Evolutionary conservation across 805 yeast genomes (phyloP), one percentile per base, ranked within the genome.

Genomic region (Cyberlindnera euphorbiiphila): DNA sequence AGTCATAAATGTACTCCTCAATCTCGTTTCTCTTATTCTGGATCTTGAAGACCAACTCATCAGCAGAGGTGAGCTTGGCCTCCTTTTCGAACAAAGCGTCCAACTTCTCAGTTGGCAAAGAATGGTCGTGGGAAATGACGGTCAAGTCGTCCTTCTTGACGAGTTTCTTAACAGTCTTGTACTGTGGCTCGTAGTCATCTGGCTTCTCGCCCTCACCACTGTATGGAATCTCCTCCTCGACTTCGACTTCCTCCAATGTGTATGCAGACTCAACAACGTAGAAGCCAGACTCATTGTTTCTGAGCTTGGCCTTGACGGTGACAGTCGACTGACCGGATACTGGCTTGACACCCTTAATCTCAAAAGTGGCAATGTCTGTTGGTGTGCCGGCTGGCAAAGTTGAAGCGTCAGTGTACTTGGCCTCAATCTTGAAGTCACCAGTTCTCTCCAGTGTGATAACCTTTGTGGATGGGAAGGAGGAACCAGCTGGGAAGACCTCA

Each of bases 21-120:
- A 93, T 75, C 50, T 96, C 93, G 66, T 93, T 93, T 83, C 93
- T 93, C 68, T 88, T 87, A 71, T 93, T 97, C 74, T 93, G 98
- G 51, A 98, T 93, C 71, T 93, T 98, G 51, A 94, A 94, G 50
- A 93, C 97, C 56, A 91, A 81, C 73, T 89, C 93, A 69, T 93
- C 99, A 60, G 82, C 88, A 62, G 87, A 78, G 49, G 77, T 73
- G 81, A 93, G 69, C 63, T 82, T 74, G 59, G 78, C 77, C 74
- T 93, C 99, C 65, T 71, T 70, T 75, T 93, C 98, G 46, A 83
- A 74, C 51, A 71, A 74, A 38, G 66, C 68, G 55, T 79, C 71
- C 64, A 86, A 74, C 37, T 57, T 66, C 19, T 63, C 62, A 46
- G 68, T 71, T 46, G 82, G 63, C 55, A 84, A 73, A 35, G 85